Evolutionary conservation across 2,329 filamentous ascomycete genomes (phyloP), one percentile per base, ranked within the genome.

Genomic region (Diaporthe amygdali): DNA sequence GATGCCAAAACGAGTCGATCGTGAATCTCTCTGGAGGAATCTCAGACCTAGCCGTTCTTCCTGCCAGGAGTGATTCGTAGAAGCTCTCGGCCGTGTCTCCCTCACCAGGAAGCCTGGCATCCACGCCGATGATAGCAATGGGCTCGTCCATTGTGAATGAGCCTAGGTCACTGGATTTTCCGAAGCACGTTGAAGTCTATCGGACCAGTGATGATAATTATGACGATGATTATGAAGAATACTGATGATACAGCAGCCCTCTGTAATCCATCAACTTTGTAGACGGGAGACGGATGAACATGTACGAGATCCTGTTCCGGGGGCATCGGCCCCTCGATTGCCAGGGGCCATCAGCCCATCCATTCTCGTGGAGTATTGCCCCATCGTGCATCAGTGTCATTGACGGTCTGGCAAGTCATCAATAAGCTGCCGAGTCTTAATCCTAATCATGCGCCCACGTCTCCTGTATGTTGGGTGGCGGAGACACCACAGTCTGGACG

Each of bases 1-100:
- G 77, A 37, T 80, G 78, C 74, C 75, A 80, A 63, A 80, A 80
- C 0, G 77, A 76, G 17, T 79, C 75, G 32, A 75, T 73, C 22
- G 79, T 77, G 72, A 77, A 80, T 66, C 79, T 74, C 17, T 79
- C 77, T 15, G 55, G 54, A 2, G 78, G 77, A 3, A 79, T 72
- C 32, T 77, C 74, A 9, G 73, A 76, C 47, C 75, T 72, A 2
- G 76, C 78, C 12, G 76, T 77, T 51, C 77, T 75, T 37, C 77
- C 76, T 17, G 75, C 76, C 8, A 79, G 72, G 17, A 79, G 70
- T 30, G 78, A 71, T n/a, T 77, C 68, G 46, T 77, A 79, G 70
- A 80, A 78, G 34, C 67, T 74, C 30, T 78, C 75, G 10, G 77
- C 72, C 5, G 69, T 77, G 46, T 76, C 74, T 22, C 73, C 76